Base-by-base conservation (phyloP, 306 rosid genomes). In the Clitoria ternatea region DNA sequence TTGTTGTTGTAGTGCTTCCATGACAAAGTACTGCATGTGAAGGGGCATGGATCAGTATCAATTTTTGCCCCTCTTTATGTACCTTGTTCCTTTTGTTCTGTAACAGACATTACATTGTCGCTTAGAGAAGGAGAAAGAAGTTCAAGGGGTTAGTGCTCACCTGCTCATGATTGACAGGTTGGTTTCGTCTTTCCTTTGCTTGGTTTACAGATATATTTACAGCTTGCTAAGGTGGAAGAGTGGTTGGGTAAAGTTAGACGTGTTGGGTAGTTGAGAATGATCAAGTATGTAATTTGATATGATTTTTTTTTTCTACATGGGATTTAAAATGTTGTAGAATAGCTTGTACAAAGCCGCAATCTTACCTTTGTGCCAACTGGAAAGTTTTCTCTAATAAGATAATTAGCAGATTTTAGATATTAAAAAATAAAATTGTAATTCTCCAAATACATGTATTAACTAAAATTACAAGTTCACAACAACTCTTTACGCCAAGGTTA, bases 151-250 rank as follows among this genome's bases (percentile, higher is more conserved):
- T 80, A 47, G 85, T 76, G 81, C 81, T 48, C 89, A 84, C 40
- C 24, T 86, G 71, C 92, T 92, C 52, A 67, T 92, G 85, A 88
- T 92, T 45, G 98, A 92, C 88, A 86, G 93, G 98, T 86, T 73
- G 67, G 84, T 79, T 61, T 75, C 55, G 19, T 36, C 23, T 24
- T 43, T 11, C 36, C 42, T 44, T 24, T 48, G 18, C 35, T 65
- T 57, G 15, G 24, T 22, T n/a, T 15, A 22, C 5, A 13, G 17
- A 30, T 20, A 20, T 44, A 43, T 29, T 61, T 70, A 53, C 61
- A 30, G 20, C 17, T 43, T 39, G 40, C 33, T 27, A 4, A 1
- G 60, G 50, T 49, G 27, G 68, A 67, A n/a, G 5, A 29, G 72
- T 14, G 32, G 42, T 24, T 32, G 20, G 43, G 54, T 62, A 60